phyloP scores from a whole-genome alignment of 169 alveolate species.

The Toxoplasma gondii region DNA sequence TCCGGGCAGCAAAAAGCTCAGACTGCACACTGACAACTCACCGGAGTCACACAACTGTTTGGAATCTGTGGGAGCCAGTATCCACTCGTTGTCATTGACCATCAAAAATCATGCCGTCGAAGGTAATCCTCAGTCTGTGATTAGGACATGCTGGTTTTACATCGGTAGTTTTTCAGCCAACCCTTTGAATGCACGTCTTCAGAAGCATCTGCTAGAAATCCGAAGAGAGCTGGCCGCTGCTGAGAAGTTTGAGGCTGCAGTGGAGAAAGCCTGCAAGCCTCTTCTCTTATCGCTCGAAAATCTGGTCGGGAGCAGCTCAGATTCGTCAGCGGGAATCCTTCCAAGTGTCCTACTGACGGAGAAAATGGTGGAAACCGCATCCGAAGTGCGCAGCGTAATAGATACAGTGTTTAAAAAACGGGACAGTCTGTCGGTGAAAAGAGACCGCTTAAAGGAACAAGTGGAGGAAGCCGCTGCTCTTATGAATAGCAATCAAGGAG shows the following conservation, averaged over 20 bases:
- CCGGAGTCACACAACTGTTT: not conserved
- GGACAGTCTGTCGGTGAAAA: not conserved
- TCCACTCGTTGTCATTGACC: not conserved
- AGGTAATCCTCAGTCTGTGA: not conserved
- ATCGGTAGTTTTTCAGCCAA: not conserved
- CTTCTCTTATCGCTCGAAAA: conserved; percentile 6
- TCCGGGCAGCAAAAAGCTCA: conserved; percentile 10
- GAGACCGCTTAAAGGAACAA: not conserved
- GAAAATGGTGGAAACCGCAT: not conserved
- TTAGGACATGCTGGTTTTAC: not conserved
- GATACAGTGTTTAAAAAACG: not conserved
- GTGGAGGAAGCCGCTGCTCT: not conserved
- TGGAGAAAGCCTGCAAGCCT: conserved; percentile 40
- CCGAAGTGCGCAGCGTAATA: not conserved
- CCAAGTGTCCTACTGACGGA: not conserved
- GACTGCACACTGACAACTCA: conserved; percentile 2
- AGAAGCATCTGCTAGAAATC: not conserved
- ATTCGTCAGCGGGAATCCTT: not conserved
- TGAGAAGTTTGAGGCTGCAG: conserved; percentile 29
- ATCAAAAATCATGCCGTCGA: not conserved
- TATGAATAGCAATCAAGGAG: not conserved
- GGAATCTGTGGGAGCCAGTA: not conserved
- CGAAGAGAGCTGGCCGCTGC: not conserved
- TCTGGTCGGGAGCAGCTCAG: conserved; percentile 7
- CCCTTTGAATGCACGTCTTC: conserved; percentile 28